Evolutionary conservation across 169 alveolate species (phyloP), one percentile per base, ranked within the genome.

Genomic region (Cryptosporidium parvum): DNA sequence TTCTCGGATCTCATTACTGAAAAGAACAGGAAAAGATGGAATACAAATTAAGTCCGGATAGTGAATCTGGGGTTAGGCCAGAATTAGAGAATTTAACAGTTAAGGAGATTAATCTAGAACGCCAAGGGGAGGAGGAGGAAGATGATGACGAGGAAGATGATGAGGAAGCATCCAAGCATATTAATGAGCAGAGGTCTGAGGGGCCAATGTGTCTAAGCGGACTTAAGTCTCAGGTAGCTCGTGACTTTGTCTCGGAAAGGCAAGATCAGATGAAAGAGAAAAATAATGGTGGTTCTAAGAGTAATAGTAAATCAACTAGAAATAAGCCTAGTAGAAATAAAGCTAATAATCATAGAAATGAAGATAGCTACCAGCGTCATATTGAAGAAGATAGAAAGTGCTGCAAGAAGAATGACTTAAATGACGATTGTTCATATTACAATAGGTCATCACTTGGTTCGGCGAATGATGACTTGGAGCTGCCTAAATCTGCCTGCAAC

Each of bases 1-100:
- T 31, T 37, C 26, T 65, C 72, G 72, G 52, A n/a, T 65, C 72
- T 65, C 53, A 65, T 65, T 65, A 29, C 33, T 65, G 12, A 37
- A 65, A 33, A 37, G 72, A 37, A 65, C 72, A 23, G 23, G 72
- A 29, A 65, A 10, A 56, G 72, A 65, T 65, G 72, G 72, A 65
- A 65, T 23, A 33, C 31, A 65, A 65, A 37, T 29, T 37, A 39
- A n/a, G 72, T 65, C 72, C 72, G 31, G 72, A 65, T 31, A 37
- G 72, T 65, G 72, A 65, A 37, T 65, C 72, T 35, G 72, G 72
- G 72, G 51, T 31, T 35, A 65, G 53, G 51, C 48, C 72, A 65
- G 72, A 65, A 33, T n/a, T 18, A 2, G 72, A 65, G 9, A 65
- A n/a, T 14, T 35, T 65, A 65, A 65, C 44, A 33, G 14, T 65